These are phyloP conservation scores for Pseudogymnoascus sp. DNA, from an alignment of 2,329 filamentous ascomycete genomes.

Conservation along the genomic window DNA sequence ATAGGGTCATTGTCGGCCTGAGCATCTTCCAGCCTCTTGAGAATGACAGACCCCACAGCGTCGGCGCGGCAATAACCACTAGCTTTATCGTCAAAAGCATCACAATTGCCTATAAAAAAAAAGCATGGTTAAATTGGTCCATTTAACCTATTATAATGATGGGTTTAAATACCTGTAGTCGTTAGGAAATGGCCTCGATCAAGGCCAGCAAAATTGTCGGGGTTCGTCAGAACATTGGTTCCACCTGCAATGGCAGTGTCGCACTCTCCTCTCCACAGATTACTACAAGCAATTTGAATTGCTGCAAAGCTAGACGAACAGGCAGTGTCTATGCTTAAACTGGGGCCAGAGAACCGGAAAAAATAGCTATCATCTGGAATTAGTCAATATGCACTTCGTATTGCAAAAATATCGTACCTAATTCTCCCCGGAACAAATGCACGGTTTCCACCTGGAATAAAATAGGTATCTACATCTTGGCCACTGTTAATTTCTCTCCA, in stretches of 20 bases:
- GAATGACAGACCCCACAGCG: constrained; percentile 38
- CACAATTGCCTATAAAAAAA: constrained; percentile 35
- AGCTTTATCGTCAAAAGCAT: constrained; percentile 39
- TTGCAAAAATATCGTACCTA: constrained; percentile 14
- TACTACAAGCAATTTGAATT: constrained; percentile 13
- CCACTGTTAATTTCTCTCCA: constrained; percentile 20
- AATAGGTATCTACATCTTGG: constrained; percentile 17
- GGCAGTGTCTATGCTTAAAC: constrained; percentile 31
- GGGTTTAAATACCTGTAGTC: constrained; percentile 73
- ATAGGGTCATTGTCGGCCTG: constrained; percentile 41
- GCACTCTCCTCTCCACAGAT: constrained; percentile 17
- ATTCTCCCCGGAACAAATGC: constrained; percentile 26
- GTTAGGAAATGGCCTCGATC: constrained; percentile 48
- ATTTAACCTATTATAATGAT: constrained; percentile 37
- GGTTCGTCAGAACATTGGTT: constrained; percentile 21
- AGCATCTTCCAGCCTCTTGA: constrained; percentile 43
- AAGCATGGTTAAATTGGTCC: neutral
- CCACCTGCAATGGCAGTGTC: constrained; percentile 20
- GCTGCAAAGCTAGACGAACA: constrained; percentile 31
- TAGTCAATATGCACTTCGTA: neutral
- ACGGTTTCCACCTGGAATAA: constrained; percentile 16
- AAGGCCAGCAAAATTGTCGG: constrained; percentile 20
- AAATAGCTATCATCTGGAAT: constrained; percentile 22
- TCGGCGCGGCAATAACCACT: constrained; percentile 47
- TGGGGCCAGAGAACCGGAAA: constrained; percentile 34